phyloP scores from a whole-genome alignment of 179 eudicot genomes.

The Drosera spatulata region DNA sequence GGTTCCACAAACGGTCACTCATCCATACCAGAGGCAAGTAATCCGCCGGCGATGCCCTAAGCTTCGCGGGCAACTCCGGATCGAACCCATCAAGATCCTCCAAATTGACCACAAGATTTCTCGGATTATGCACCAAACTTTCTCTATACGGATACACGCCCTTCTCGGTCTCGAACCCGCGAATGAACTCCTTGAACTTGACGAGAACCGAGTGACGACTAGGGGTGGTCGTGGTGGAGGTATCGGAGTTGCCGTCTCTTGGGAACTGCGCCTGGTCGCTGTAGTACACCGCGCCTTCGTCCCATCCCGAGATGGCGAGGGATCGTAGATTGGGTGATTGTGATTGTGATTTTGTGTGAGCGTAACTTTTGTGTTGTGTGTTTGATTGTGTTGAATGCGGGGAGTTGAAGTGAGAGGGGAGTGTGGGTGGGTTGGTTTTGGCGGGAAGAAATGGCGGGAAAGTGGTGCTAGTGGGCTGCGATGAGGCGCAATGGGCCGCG shows the following conservation, averaged over 20 bases:
- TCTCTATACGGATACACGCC: constrained; percentile 73
- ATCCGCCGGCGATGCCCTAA: constrained; percentile 77
- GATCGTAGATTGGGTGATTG: background rate
- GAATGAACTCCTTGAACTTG: constrained; percentile 81
- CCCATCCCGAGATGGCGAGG: constrained; percentile 71
- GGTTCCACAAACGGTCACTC: too few relatives aligned
- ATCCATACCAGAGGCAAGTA: constrained; percentile 70
- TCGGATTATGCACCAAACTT: constrained; percentile 56
- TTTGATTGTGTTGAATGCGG: background rate
- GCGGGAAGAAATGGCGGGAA: constrained; percentile 15
- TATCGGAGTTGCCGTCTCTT: constrained; percentile 34
- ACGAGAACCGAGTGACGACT: constrained; percentile 69
- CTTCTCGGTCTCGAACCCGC: constrained; percentile 50
- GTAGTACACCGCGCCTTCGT: constrained; percentile 87
- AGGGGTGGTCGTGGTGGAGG: constrained; percentile 14
- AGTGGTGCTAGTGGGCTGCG: background rate
- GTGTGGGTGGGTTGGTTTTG: background rate
- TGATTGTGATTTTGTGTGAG: constrained; percentile 1
- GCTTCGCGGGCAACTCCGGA: constrained; percentile 50
- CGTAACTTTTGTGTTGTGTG: background rate
- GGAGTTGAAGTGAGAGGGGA: background rate
- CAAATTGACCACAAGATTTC: constrained; percentile 44
- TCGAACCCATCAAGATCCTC: constrained; percentile 78
- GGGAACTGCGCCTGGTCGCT: constrained; percentile 98
- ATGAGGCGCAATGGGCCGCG: too few relatives aligned